These are phyloP conservation scores for Atkinsonella hypoxylon DNA, from an alignment of 2,329 filamentous ascomycete genomes.

Conservation along the genomic window DNA sequence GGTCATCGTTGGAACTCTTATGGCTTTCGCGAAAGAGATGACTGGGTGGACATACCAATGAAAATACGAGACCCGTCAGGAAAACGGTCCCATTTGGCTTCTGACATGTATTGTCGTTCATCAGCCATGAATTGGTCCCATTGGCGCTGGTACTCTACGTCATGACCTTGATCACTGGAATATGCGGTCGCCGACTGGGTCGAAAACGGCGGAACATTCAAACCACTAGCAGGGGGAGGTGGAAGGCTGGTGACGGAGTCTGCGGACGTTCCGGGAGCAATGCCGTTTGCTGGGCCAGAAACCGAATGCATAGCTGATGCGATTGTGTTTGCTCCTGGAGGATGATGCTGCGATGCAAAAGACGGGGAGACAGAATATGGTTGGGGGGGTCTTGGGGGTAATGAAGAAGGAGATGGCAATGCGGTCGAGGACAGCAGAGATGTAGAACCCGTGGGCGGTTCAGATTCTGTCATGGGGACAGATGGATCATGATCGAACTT, in stretches of 20 bases:
- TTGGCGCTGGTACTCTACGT: conserved; percentile 43
- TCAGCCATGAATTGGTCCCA: conserved; percentile 65
- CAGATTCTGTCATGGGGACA: conserved; percentile 14
- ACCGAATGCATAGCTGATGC: conserved; percentile 19
- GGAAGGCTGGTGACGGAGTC: conserved; percentile 21
- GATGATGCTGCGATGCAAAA: conserved; percentile 26
- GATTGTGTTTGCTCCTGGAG: conserved; percentile 19
- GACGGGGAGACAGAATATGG: conserved; percentile 25
- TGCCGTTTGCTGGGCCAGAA: conserved; percentile 20
- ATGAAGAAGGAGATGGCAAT: conserved; percentile 27
- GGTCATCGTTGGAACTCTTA: not conserved
- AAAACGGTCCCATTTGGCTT: conserved; percentile 73
- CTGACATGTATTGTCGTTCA: conserved; percentile 62
- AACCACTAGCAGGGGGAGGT: conserved; percentile 16
- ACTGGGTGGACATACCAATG: conserved; percentile 47
- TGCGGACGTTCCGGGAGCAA: conserved; percentile 20
- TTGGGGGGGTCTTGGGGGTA: conserved; percentile 35
- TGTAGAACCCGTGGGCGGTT: conserved; percentile 16
- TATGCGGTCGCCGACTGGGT: conserved; percentile 15
- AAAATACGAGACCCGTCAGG: conserved; percentile 67
- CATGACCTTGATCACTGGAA: conserved; percentile 22
- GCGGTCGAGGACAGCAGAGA: conserved; percentile 20
- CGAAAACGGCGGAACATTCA: conserved; percentile 17
- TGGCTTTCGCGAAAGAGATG: conserved; percentile 2
- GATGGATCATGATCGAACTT: conserved; percentile 18